A percentile compares a stretch with the other conserved stretches of the same genome.
These are phyloP conservation scores for Diaporthe sp. DNA, from an alignment of 2,329 filamentous ascomycete species.

Conservation along the genomic window DNA sequence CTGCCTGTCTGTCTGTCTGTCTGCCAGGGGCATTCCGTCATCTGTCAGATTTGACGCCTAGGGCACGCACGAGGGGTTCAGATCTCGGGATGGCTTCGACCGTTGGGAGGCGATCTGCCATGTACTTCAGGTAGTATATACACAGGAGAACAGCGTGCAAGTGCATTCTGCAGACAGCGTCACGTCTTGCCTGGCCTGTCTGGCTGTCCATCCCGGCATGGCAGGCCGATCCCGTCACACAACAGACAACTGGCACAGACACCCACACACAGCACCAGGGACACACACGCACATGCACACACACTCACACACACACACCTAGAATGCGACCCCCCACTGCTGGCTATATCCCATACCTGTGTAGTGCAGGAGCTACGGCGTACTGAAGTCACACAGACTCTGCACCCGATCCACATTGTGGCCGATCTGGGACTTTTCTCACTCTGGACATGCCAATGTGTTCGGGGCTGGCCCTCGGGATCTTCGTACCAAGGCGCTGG, in stretches of 20 bases:
- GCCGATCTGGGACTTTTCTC: neutral
- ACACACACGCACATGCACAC: neutral
- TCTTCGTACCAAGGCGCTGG: neutral
- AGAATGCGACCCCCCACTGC: constrained; percentile 3
- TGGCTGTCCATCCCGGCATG: neutral
- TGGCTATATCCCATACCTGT: neutral
- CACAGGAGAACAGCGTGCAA: neutral
- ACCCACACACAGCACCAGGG: neutral
- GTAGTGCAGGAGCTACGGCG: neutral
- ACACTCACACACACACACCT: neutral
- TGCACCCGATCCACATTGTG: neutral
- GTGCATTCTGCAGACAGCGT: neutral
- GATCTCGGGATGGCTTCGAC: constrained; percentile 24
- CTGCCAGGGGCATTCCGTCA: constrained; percentile 24
- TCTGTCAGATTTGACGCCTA: constrained; percentile 23
- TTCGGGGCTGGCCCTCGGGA: neutral
- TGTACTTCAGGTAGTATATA: neutral
- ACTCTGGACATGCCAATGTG: neutral
- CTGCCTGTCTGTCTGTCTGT: neutral
- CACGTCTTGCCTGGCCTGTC: neutral
- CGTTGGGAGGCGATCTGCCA: neutral
- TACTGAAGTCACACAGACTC: neutral
- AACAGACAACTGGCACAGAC: constrained; percentile 5
- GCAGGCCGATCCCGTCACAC: constrained; percentile 4
- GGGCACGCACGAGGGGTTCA: neutral